These are phyloP conservation scores for Acidiella bohemica DNA, from an alignment of 495 filamentous ascomycete species.

Conservation along the genomic window DNA sequence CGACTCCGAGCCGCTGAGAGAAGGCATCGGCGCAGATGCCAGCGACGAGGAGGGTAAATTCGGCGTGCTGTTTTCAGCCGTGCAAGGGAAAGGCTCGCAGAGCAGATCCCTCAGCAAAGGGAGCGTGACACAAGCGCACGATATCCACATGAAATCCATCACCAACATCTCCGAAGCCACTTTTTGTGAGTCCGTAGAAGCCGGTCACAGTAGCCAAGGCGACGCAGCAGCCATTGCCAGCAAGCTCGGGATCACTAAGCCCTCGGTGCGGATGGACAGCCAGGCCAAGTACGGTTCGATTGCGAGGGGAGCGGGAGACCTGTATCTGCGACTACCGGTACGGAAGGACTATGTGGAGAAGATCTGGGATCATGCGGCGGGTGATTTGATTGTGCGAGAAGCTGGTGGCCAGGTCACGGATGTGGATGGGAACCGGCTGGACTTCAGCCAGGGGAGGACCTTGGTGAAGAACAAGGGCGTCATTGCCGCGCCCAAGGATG, in stretches of 20 bases:
- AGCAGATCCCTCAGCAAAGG: conserved; percentile 55
- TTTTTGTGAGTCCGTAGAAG: conserved; percentile 93
- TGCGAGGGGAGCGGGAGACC: conserved; percentile 85
- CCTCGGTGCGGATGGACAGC: conserved; percentile 85
- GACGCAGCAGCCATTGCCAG: conserved; percentile 75
- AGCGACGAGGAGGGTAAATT: conserved; percentile 46
- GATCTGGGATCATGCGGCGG: conserved; percentile 99
- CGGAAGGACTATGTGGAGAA: conserved; percentile 88
- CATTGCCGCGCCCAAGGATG: conserved; percentile 63
- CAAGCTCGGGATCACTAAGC: conserved; percentile 69
- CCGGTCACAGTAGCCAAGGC: conserved; percentile 74
- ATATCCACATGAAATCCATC: conserved; percentile 65
- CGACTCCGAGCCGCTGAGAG: conserved; percentile 51
- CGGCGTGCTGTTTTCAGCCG: conserved; percentile 74
- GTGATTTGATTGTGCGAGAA: conserved; percentile 85
- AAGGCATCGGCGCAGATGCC: conserved; percentile 53
- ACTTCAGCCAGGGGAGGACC: conserved; percentile 79
- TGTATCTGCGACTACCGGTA: conserved; percentile 80
- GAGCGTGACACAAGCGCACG: conserved; percentile 42
- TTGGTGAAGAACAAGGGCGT: conserved; percentile 83
- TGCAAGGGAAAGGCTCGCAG: conserved; percentile 60
- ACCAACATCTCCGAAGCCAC: conserved; percentile 62
- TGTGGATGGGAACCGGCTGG: conserved; percentile 60
- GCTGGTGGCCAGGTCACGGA: conserved; percentile 88
- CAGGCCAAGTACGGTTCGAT: conserved; percentile 97